Percentiles rank a stretch among this genome's conserved stretches.
phyloP scores from a whole-genome alignment of 306 rosid species.

The Trichosanthes cucumerina region DNA sequence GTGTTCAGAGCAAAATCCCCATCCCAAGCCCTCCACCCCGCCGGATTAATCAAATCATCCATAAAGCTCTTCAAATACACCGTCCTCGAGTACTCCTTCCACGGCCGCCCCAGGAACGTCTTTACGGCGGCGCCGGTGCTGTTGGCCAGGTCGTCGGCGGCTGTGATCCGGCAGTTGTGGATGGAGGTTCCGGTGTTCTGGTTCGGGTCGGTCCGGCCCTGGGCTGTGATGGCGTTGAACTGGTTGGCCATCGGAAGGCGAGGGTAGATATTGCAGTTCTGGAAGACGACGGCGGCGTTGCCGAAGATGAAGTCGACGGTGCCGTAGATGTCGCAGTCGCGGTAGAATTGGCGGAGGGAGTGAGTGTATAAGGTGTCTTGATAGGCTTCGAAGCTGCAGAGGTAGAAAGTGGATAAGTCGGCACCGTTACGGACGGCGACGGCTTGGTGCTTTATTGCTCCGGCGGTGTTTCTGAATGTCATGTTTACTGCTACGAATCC shows the following conservation, averaged over 20 bases:
- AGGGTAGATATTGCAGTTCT: constrained; percentile 68
- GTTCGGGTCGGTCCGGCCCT: constrained; percentile 68
- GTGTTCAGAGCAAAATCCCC: constrained; percentile 66
- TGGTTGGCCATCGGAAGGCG: constrained; percentile 74
- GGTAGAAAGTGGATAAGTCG: constrained; percentile 52
- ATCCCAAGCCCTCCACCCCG: constrained; percentile 79
- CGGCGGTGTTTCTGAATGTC: constrained; percentile 71
- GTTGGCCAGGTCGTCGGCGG: constrained; percentile 43
- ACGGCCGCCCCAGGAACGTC: constrained; percentile 75
- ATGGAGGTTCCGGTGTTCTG: constrained; percentile 74
- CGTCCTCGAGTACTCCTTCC: constrained; percentile 81
- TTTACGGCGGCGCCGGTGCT: neutral
- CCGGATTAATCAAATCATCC: constrained; percentile 29
- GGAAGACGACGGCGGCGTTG: constrained; percentile 75
- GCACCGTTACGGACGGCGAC: constrained; percentile 70
- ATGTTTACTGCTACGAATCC: constrained; percentile 68
- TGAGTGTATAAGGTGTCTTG: constrained; percentile 79
- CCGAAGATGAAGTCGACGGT: constrained; percentile 95
- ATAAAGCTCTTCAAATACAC: constrained; percentile 54
- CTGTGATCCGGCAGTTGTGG: constrained; percentile 56
- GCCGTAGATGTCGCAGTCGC: constrained; percentile 77
- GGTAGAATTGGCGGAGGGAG: constrained; percentile 62
- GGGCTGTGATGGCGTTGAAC: constrained; percentile 90
- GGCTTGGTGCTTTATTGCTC: constrained; percentile 66
- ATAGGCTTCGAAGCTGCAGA: constrained; percentile 75